Base-by-base conservation (phyloP, 495 filamentous ascomycete genomes). In the Aspergillus asperescens region DNA sequence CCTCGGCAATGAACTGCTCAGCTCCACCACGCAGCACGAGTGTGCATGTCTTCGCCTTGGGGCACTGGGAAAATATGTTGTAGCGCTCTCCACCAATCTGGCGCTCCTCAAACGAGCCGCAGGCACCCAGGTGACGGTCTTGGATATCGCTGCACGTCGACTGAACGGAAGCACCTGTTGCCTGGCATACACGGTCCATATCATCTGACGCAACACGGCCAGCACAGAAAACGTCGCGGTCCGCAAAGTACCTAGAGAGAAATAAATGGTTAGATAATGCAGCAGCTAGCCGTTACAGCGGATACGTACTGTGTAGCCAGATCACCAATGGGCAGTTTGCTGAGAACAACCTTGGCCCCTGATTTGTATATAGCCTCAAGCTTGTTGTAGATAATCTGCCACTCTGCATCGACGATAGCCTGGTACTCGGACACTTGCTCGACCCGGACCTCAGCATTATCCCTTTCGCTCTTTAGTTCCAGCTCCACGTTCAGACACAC, bases 381-480 rank as follows among this genome's bases (percentile, higher is more conserved):
- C 79, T 98, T 98, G 79, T 96, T 90, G 82, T 83, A 96, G 68
- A 98, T 98, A 65, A 98, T 98, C 73, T 95, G 88, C 93, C 93
- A 98, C 71, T 98, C 93, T 34, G 93, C 93, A 67, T 98, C 93
- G 66, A 98, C 93, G 61, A 98, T 95, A 42, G 93, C 93, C 74
- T 98, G 93, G 77, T 98, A 98, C 75, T 98, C 93, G 24, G 92
- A 95, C 52, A 98, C 93, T 64, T 97, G 93, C 72, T 96, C 93
- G 40, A 98, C 90, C 56, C 93, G 82, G 51, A 98, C 90, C 73
- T 98, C 93, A 41, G 93, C 93, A 61, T 98, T 98, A 75, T 98
- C 93, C 76, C 96, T 98, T 70, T 98, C 93, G 56, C 86, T 89
- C 81, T 98, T 98, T 57, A 98, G 75, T 72, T 98, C 93, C 48